Evolutionary conservation across 371 early-diverging fungal genomes (phyloP).

Genomic region (Rhizomucor miehei): DNA sequence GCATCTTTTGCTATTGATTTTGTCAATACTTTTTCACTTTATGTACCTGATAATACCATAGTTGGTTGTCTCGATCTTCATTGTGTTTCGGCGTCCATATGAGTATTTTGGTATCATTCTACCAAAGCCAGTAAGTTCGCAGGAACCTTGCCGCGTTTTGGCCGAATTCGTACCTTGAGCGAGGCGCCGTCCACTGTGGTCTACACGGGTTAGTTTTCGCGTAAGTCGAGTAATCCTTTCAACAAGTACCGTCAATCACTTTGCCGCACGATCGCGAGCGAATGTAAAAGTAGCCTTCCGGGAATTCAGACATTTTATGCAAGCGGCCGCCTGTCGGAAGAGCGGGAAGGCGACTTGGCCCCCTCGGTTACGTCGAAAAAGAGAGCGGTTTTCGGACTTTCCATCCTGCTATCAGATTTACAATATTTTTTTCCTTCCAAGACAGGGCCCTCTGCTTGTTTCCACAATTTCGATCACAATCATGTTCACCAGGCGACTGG

Average conservation of each 20-base stretch:
- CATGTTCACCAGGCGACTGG: no score
- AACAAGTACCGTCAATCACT: constrained; percentile 39
- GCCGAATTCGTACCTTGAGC: constrained; percentile 18
- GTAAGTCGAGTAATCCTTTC: neutral
- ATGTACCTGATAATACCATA: constrained; percentile 45
- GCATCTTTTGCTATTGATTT: no score
- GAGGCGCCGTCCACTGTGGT: constrained; percentile 34
- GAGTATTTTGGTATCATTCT: constrained; percentile 44
- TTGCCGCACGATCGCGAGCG: constrained; percentile 39
- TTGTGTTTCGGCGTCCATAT: constrained; percentile 47
- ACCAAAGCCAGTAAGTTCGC: neutral
- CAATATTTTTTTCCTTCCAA: no score
- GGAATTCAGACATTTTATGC: constrained; percentile 35
- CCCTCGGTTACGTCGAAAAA: no score
- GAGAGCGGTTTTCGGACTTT: no score
- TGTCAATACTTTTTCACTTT: neutral
- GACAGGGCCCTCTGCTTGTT: no score
- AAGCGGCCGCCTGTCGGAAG: no score
- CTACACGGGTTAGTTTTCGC: neutral
- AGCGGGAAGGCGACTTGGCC: no score
- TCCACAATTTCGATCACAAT: no score
- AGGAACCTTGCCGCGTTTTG: neutral
- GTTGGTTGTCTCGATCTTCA: constrained; percentile 45
- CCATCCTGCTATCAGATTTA: no score
- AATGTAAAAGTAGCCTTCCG: constrained; percentile 48